Evolutionary conservation across 192 early-diverging fungal genomes (phyloP), one percentile per base, ranked within the genome.

Genomic region (Paraglomus occultum): DNA sequence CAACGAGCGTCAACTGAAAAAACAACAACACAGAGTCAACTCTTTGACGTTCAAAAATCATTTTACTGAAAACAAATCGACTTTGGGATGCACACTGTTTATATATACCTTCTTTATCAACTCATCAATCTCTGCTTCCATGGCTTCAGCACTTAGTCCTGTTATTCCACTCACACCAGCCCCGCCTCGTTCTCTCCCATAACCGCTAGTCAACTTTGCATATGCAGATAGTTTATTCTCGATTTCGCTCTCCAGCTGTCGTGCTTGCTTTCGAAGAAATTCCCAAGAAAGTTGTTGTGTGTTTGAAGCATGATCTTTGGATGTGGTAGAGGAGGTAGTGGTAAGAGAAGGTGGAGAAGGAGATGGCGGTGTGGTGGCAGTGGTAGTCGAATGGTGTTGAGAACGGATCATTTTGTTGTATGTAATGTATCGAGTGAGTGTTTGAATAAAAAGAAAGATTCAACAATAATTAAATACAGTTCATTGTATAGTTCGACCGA

Each of bases 231-330:
- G 74, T 71, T 89, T 88, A 2, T 78, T 71, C 54, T 92, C 90
- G 20, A 87, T 85, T 64, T 92, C 91, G 71, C 81, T 86, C 71
- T 91, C 90, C 14, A 92, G 74, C 31, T 83, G 81, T 50, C 90
- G 80, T 11, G 86, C 90, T 44, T 92, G 86, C 59, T 85, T 85
- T 45, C 90, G 82, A 50, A 92, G 71, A 5, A 71, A 68, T 50
- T 92, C 91, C 91, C 91, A 92, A 1, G 79, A 70, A n/a, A 17
- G 67, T 45, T 68, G 52, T 22, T 40, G 54, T 31, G 31, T 2
- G 31, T 31, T 31, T 31, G 31, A 31, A 31, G 31, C 31, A 31
- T 31, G 31, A 3, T 31, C 31, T 31, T 31, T 31, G 31, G 31
- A 31, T 31, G 31, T 31, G 31, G 31, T 31, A 31, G 31, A 31